Percentiles rank a stretch among this genome's conserved stretches.
phyloP scores from a whole-genome alignment of 148 eudicot genomes.

The Suaeda aralocaspica region DNA sequence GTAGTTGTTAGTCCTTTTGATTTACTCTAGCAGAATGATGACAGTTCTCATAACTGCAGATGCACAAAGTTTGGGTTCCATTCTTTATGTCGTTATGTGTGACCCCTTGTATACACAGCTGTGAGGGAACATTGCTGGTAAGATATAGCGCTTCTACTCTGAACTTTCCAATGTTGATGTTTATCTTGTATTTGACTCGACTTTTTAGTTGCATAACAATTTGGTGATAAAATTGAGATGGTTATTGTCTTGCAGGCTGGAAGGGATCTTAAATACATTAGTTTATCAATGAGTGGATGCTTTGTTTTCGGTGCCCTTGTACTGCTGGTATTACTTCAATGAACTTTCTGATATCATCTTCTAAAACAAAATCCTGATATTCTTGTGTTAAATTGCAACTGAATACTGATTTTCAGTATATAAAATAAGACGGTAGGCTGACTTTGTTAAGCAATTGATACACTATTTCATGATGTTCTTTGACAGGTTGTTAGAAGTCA shows the following conservation, averaged over 20 bases:
- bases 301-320: conserved; percentile 60
- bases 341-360: neutral
- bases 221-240: conserved; percentile 2
- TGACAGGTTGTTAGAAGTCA: conserved; percentile 46
- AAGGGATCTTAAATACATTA: conserved; percentile 71
- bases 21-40: neutral
- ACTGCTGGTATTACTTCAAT: conserved; percentile 48
- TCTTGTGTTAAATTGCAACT: neutral
- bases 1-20: neutral
- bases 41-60: conserved; percentile 44
- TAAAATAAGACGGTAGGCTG: too few relatives aligned
- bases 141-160: conserved; percentile 14
- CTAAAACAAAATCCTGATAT: too few relatives aligned
- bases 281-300: conserved; percentile 68
- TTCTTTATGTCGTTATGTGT: conserved; percentile 69
- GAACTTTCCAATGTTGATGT: neutral
- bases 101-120: conserved; percentile 80
- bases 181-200: too few relatives aligned
- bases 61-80: conserved; percentile 80
- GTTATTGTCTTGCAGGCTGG: conserved; percentile 63
- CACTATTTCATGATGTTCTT: conserved; percentile 1
- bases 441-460: neutral
- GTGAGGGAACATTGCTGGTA: conserved; percentile 98
- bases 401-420: too few relatives aligned
- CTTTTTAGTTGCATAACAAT: neutral